A percentile compares a stretch with the other conserved stretches of the same genome.
These are phyloP conservation scores for Chaetomiaceae sp. DNA, from an alignment of 2,329 filamentous ascomycete species.

Conservation along the genomic window DNA sequence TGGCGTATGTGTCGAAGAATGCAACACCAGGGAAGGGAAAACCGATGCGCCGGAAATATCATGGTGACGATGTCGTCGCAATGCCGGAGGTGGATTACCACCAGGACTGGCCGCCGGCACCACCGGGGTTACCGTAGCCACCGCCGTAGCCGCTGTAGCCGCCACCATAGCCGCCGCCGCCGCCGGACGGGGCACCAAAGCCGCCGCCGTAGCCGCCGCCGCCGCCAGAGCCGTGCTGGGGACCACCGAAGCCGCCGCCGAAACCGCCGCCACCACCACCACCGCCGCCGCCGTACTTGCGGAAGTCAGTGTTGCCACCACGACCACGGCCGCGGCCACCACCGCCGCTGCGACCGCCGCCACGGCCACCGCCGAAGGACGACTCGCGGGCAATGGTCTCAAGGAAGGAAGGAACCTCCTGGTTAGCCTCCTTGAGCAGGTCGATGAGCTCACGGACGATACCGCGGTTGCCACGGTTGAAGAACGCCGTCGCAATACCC, in stretches of 20 bases:
- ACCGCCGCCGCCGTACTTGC: constrained; percentile 65
- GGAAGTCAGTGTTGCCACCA: constrained; percentile 79
- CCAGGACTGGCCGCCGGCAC: constrained; percentile 62
- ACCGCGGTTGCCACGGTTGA: constrained; percentile 98
- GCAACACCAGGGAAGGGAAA: constrained; percentile 16
- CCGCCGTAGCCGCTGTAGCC: constrained; percentile 41
- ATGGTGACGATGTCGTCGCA: not conserved
- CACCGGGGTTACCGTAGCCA: constrained; percentile 66
- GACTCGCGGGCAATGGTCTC: constrained; percentile 97
- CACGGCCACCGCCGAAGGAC: constrained; percentile 69
- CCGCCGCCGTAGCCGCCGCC: constrained; percentile 28
- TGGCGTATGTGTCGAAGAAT: constrained; percentile 18
- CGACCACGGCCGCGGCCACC: constrained; percentile 70
- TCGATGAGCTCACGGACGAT: constrained; percentile 95
- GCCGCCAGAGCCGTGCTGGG: constrained; percentile 30
- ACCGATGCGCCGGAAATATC: not conserved
- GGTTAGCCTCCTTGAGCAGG: constrained; percentile 97
- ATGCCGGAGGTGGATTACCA: constrained; percentile 46
- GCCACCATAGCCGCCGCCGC: constrained; percentile 43
- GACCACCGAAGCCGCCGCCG: constrained; percentile 34
- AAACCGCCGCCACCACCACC: constrained; percentile 44
- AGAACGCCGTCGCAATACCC: constrained; percentile 96
- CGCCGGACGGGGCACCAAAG: too few relatives aligned
- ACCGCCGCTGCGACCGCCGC: constrained; percentile 58
- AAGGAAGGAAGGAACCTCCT: constrained; percentile 89